Conservation (phyloP, 176 grass and related monocot species). For the Olyra latifolia region DNA sequence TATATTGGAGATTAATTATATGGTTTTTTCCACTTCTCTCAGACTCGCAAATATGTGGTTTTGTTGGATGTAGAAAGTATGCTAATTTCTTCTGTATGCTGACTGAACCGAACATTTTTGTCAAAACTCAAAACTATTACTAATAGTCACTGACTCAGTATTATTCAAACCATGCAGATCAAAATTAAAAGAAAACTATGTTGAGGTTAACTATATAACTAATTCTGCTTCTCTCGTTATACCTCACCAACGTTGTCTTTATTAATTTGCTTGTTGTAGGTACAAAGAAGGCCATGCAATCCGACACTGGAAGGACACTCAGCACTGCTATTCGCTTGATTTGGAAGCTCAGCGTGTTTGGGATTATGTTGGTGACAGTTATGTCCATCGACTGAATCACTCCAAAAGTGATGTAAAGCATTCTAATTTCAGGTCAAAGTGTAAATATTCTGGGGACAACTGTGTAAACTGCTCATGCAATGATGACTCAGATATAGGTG, state of each 20-base stretch:
- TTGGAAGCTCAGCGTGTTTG: slow-evolving; percentile 90
- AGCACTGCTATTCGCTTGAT: slow-evolving; percentile 94
- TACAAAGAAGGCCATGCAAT: slow-evolving; percentile 98
- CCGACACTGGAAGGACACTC: slow-evolving; percentile 87
- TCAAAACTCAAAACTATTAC: not conserved
- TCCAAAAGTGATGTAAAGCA: slow-evolving; percentile 75
- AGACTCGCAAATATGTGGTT: not conserved
- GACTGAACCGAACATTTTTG: not conserved
- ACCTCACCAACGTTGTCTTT: not conserved
- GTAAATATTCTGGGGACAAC: slow-evolving; percentile 49
- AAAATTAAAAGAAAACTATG: no score
- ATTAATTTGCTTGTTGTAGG: slow-evolving; percentile 31
- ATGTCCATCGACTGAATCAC: slow-evolving; percentile 91
- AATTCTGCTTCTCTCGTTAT: not conserved
- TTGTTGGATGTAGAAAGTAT: not conserved
- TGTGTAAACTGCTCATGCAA: slow-evolving; percentile 47
- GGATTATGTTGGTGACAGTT: slow-evolving; percentile 97
- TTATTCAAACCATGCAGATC: no score
- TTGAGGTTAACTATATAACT: not conserved
- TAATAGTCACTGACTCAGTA: not conserved
- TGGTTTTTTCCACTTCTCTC: not conserved
- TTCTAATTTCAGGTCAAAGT: slow-evolving; percentile 62
- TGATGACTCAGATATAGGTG: slow-evolving; percentile 63
- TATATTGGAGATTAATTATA: not conserved
- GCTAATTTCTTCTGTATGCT: not conserved